A percentile compares a stretch with the other conserved stretches of the same genome.
Conservation (phyloP, 768 basidiomycete genomes). For the Cubamyces lactineus region DNA sequence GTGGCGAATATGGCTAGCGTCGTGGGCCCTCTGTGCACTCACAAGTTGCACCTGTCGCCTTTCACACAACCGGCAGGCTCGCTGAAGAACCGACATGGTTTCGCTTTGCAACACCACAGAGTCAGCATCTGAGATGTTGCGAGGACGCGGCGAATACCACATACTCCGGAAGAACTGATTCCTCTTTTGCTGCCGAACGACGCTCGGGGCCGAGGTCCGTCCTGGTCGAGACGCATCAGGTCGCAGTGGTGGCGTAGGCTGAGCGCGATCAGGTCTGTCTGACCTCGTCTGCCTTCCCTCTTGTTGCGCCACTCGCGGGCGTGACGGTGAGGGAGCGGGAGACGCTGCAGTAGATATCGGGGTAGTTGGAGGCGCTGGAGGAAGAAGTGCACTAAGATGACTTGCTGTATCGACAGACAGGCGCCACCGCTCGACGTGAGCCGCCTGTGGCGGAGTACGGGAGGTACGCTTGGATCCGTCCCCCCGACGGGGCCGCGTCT, state of each 20-base stretch:
- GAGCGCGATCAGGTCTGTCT: not conserved
- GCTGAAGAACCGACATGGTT: conserved; percentile 25
- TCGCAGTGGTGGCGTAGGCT: not conserved
- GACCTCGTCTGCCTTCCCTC: not conserved
- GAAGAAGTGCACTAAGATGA: not conserved
- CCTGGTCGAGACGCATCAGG: not conserved
- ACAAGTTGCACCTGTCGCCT: conserved; percentile 28
- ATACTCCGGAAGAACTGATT: conserved; percentile 25
- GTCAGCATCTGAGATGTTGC: not conserved
- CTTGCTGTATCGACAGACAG: conserved; percentile 2
- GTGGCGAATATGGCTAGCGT: too few relatives aligned
- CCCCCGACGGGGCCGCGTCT: too few relatives aligned
- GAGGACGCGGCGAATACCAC: not conserved
- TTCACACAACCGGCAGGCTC: conserved; percentile 24
- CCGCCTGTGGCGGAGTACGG: not conserved
- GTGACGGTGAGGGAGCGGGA: not conserved
- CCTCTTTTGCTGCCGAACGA: conserved; percentile 7
- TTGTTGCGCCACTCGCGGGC: not conserved
- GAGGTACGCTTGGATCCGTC: not conserved
- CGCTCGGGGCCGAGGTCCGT: not conserved
- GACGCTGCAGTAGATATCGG: not conserved
- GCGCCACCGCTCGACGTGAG: conserved; percentile 15
- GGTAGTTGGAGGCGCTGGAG: conserved; percentile 19
- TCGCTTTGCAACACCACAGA: conserved; percentile 8
- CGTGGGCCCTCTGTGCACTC: not conserved